Percentiles rank a stretch among this genome's conserved stretches.
phyloP scores from a whole-genome alignment of 768 basidiomycete genomes.

The Leccinum truebloodii region DNA sequence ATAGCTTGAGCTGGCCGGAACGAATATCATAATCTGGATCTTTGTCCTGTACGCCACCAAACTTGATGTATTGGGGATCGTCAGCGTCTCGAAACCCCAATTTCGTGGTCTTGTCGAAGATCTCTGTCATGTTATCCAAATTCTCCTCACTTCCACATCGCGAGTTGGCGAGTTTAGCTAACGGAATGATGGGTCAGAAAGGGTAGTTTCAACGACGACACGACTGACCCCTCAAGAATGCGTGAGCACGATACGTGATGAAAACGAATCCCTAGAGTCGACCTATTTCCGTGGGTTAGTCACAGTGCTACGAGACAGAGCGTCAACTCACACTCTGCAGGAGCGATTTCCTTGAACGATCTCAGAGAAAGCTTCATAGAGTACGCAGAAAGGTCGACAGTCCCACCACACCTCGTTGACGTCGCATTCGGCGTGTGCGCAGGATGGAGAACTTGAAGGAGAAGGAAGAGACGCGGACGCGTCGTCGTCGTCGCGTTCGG shows the following conservation, averaged over 20 bases:
- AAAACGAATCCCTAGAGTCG: constrained; percentile 40
- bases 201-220: background rate
- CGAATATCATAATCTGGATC: constrained; percentile 38
- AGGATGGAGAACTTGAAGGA: too few species aligned
- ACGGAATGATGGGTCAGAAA: background rate
- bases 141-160: constrained; percentile 30
- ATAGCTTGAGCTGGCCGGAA: constrained; percentile 37
- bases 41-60: constrained; percentile 37
- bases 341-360: constrained; percentile 38
- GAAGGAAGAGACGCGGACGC: too few species aligned
- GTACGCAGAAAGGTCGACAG: constrained; percentile 42
- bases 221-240: constrained; percentile 33
- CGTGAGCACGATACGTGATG: constrained; percentile 34
- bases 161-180: constrained; percentile 33
- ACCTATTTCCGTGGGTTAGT: constrained; percentile 25
- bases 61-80: constrained; percentile 40
- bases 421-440: too few species aligned
- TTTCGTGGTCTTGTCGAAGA: constrained; percentile 39
- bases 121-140: constrained; percentile 32
- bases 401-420: constrained; percentile 34
- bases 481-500: too few species aligned
- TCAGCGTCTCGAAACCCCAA: constrained; percentile 38
- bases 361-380: constrained; percentile 40
- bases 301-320: too few species aligned
- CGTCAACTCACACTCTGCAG: constrained; percentile 31